These are phyloP conservation scores for Corinectria fuckeliana DNA, from an alignment of 2,329 filamentous ascomycete genomes.

Conservation along the genomic window DNA sequence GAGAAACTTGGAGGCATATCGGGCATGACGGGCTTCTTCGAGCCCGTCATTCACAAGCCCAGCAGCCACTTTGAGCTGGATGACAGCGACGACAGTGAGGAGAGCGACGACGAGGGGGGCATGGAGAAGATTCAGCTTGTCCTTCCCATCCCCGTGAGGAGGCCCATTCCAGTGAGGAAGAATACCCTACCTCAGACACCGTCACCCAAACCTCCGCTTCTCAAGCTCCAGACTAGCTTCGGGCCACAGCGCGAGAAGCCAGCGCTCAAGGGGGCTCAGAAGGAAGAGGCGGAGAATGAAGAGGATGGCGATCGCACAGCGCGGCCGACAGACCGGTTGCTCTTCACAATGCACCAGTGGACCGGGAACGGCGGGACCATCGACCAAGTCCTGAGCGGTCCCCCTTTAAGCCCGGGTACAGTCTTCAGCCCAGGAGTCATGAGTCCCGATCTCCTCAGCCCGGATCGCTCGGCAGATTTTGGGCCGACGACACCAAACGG, in stretches of 20 bases:
- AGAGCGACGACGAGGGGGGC: conserved; percentile 29
- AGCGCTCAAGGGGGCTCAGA: conserved; percentile 1
- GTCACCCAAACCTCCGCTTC: conserved; percentile 36
- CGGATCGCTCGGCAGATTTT: conserved; percentile 33
- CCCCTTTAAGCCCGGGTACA: conserved; percentile 25
- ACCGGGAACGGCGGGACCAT: conserved; percentile 45
- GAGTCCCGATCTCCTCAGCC: conserved; percentile 31
- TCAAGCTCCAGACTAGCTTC: conserved; percentile 56
- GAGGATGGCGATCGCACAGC: conserved; percentile 49
- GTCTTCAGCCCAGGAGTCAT: conserved; percentile 29
- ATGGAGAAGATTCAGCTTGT: conserved; percentile 33
- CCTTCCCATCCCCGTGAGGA: no score
- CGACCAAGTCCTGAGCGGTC: conserved; percentile 50
- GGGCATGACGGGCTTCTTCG: conserved; percentile 37
- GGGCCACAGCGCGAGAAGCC: conserved; percentile 9
- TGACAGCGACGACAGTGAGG: conserved; percentile 31
- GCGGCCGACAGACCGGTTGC: conserved; percentile 42
- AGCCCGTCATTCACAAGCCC: conserved; percentile 33
- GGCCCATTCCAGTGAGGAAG: no score
- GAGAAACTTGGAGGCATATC: conserved; percentile 55
- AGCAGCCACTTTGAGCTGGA: conserved; percentile 30
- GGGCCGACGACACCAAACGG: conserved; percentile 64
- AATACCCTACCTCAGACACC: conserved; percentile 22
- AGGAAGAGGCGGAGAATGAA: conserved; percentile 33
- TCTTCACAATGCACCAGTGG: conserved; percentile 40